Conservation (phyloP, 1,284 basidiomycete genomes). For the Marasmius oreades region DNA sequence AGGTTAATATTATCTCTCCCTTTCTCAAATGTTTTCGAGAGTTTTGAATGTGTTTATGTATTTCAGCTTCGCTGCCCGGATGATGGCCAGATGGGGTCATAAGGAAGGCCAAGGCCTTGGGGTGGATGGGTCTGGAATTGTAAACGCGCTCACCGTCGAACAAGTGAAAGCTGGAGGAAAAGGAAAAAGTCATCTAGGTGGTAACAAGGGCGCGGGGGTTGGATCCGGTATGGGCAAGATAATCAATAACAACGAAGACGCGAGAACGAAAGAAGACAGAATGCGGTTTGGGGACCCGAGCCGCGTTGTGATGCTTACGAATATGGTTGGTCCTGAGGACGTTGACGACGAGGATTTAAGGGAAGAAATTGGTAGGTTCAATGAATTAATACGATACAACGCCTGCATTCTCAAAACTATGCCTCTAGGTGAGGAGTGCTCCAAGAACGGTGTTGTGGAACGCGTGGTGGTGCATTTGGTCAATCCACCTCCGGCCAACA, state of each 20-base stretch:
- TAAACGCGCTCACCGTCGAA: slow-evolving; percentile 83
- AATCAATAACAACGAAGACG: slow-evolving; percentile 82
- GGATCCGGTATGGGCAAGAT: slow-evolving; percentile 78
- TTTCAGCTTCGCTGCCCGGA: slow-evolving; percentile 64
- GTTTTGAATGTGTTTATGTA: slow-evolving; percentile 48
- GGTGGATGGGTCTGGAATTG: slow-evolving; percentile 78
- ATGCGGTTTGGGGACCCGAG: slow-evolving; percentile 85
- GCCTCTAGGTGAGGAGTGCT: slow-evolving; percentile 75
- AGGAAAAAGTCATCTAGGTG: slow-evolving; percentile 27
- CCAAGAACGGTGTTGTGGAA: slow-evolving; percentile 87
- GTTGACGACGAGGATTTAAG: slow-evolving; percentile 82
- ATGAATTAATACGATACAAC: too few species aligned
- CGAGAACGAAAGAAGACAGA: slow-evolving; percentile 66
- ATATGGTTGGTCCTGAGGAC: slow-evolving; percentile 82
- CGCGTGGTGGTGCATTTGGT: slow-evolving; percentile 82
- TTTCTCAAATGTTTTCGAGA: slow-evolving; percentile 1
- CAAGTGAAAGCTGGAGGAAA: slow-evolving; percentile 48
- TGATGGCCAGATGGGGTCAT: slow-evolving; percentile 95
- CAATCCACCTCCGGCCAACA: slow-evolving; percentile 54
- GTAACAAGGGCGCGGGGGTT: slow-evolving; percentile 33
- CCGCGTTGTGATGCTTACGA: slow-evolving; percentile 82
- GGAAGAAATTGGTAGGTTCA: slow-evolving; percentile 74
- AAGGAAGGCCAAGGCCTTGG: slow-evolving; percentile 91
- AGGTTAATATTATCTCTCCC: slow-evolving; percentile 5
- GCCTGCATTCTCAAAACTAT: slow-evolving; percentile 8